These are phyloP conservation scores for Dittrichia graveolens DNA, from an alignment of 129 eudicot genomes.

Conservation along the genomic window DNA sequence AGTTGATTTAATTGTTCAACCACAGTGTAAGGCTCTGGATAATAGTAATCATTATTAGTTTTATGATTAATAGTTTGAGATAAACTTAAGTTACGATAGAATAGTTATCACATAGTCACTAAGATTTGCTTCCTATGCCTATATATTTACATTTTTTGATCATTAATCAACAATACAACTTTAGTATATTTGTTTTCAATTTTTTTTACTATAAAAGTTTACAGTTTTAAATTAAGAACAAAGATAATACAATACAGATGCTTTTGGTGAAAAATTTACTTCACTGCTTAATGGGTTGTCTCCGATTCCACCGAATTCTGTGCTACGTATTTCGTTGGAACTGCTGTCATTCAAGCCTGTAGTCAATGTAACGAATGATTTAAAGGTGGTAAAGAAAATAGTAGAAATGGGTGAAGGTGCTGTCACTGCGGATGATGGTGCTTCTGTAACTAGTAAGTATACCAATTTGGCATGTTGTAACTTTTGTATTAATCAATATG, in stretches of 20 bases:
- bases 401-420: slow-evolving; percentile 62
- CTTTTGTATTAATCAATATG: background rate
- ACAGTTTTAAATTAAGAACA: too few relatives aligned
- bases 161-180: too few relatives aligned
- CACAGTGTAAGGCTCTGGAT: slow-evolving; percentile 64
- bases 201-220: too few relatives aligned
- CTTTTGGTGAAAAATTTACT: slow-evolving; percentile 39
- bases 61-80: too few relatives aligned
- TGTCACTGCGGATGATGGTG: slow-evolving; percentile 62
- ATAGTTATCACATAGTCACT: too few relatives aligned
- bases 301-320: slow-evolving; percentile 47
- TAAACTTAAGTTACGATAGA: too few relatives aligned
- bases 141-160: too few relatives aligned
- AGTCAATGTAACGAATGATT: slow-evolving; percentile 52
- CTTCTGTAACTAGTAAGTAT: slow-evolving; percentile 58
- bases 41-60: too few relatives aligned
- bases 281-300: slow-evolving; percentile 19
- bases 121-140: too few relatives aligned
- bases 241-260: slow-evolving; percentile 64
- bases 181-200: too few relatives aligned
- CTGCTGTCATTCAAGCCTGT: slow-evolving; percentile 57
- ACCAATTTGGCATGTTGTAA: background rate
- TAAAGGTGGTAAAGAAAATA: slow-evolving; percentile 62
- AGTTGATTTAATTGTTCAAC: slow-evolving; percentile 59
- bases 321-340: slow-evolving; percentile 44